Evolutionary conservation across 345 rosid species (phyloP).

Genomic region (Anastatica hierochuntica): DNA sequence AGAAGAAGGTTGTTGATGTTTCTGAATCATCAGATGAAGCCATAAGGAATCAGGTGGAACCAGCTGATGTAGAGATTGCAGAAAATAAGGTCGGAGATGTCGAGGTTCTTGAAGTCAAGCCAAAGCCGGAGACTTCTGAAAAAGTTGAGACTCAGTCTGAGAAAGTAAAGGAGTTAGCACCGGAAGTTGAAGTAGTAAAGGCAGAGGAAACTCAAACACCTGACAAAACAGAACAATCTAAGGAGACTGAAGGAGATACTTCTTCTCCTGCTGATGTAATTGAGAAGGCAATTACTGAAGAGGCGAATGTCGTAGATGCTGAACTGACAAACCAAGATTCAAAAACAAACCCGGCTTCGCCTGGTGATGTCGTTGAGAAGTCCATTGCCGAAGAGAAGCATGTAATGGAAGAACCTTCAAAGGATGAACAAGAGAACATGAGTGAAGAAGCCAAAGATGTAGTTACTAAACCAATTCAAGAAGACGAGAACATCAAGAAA

Average conservation of each 20-base stretch:
- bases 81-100: conserved; percentile 5
- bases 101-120: not conserved
- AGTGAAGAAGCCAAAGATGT: conserved; percentile 6
- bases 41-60: too few species aligned
- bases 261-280: conserved; percentile 1
- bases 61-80: not conserved
- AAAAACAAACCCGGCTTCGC: not conserved
- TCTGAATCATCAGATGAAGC: too few species aligned
- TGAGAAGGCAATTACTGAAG: conserved; percentile 17
- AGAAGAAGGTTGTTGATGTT: conserved; percentile 1
- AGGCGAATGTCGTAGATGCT: conserved; percentile 3
- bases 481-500: conserved; percentile 13
- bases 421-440: conserved; percentile 3
- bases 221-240: conserved; percentile 3
- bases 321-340: too few species aligned
- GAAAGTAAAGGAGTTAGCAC: conserved; percentile 3
- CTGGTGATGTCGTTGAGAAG: conserved; percentile 10
- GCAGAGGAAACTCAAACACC: conserved; percentile 1
- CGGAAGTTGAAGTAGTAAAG: conserved; percentile 12
- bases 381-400: conserved; percentile 15
- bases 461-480: not conserved
- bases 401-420: conserved; percentile 15
- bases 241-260: conserved; percentile 13
- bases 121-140: conserved; percentile 12
- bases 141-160: conserved; percentile 10